These are phyloP conservation scores for Chamaenerion angustifolium DNA, from an alignment of 345 rosid genomes.

Conservation along the genomic window DNA sequence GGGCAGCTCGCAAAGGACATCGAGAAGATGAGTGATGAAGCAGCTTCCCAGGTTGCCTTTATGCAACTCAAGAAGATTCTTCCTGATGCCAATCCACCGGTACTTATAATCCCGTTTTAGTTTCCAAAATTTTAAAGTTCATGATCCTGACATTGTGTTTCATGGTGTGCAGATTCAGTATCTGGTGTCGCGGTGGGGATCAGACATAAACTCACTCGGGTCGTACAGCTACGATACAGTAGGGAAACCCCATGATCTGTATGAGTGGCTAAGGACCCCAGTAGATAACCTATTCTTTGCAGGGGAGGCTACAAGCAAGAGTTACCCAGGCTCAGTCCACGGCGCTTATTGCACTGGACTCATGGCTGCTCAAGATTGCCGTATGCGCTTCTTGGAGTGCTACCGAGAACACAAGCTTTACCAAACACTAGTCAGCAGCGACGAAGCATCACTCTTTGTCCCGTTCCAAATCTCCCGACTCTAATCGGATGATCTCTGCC, in stretches of 20 bases:
- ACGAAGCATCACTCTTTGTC: constrained; percentile 45
- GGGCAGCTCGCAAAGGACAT: constrained; percentile 95
- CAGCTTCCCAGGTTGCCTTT: constrained; percentile 76
- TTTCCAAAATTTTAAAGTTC: too few species aligned
- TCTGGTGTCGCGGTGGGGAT: constrained; percentile 71
- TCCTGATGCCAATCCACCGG: constrained; percentile 64
- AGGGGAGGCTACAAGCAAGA: constrained; percentile 78
- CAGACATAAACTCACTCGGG: constrained; percentile 64
- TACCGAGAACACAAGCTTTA: constrained; percentile 56
- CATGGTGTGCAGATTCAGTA: constrained; percentile 42
- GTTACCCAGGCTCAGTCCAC: constrained; percentile 76
- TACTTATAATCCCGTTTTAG: constrained; percentile 8
- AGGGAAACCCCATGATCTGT: constrained; percentile 74
- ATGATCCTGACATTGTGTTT: background rate
- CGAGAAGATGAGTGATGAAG: constrained; percentile 96
- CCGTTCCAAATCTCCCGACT: constrained; percentile 82
- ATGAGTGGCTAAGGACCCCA: constrained; percentile 69
- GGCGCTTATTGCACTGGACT: constrained; percentile 83
- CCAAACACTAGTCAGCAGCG: constrained; percentile 67
- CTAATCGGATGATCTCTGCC: constrained; percentile 26
- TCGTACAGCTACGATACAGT: constrained; percentile 83
- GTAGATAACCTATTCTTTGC: constrained; percentile 95
- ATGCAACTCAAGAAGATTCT: constrained; percentile 74
- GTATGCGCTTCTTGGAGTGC: constrained; percentile 87
- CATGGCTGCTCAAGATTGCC: constrained; percentile 86